Base-by-base conservation (phyloP, 495 filamentous ascomycete genomes). In the Penicillium salamii region DNA sequence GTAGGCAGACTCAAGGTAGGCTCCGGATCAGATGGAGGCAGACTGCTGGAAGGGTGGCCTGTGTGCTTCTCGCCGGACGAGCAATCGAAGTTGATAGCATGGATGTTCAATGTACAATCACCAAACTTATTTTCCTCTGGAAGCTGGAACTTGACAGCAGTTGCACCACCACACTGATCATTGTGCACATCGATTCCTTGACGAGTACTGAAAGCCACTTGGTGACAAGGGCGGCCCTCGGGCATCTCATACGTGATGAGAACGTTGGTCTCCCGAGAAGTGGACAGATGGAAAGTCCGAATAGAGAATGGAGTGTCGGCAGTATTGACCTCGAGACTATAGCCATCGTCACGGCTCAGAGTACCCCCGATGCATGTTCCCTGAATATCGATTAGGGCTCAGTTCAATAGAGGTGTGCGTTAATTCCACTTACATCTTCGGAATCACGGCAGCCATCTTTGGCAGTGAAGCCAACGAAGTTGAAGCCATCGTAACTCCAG, bases 81-180 rank as follows among this genome's bases (percentile, higher is more conserved):
- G 76, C 91, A 96, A 70, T 92, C 81, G 65, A 95, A 97, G 58
- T 77, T 79, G 57, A 96, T 82, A 52, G 67, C 75, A 71, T 89
- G 84, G 44, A 96, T 80, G 54, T 82, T 81, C 55, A 96, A 71
- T 54, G 78, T 77, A 72, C 90, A 93, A 33, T 68, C 61, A 28
- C 70, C 67, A 24, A 69, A 63, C 36, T 73, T 65, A 55, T 75
- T 70, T 58, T 85, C 69, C 9, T 70, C 59, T 7, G 88, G 87
- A 58, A 89, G 82, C 57, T 86, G 73, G 58, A 95, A 83, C 31
- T 81, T 80, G 23, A 96, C 89, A 17, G 78, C 78, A 58, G 77
- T 85, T 39, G 91, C 91, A 69, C 89, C 90, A 77, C 91, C 91
- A 66, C 91, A 97, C 74, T 96, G 91, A 48, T 74, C 80, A 77